phyloP scores from a whole-genome alignment of 75 land plant species.

The Pinus albicaulis region DNA sequence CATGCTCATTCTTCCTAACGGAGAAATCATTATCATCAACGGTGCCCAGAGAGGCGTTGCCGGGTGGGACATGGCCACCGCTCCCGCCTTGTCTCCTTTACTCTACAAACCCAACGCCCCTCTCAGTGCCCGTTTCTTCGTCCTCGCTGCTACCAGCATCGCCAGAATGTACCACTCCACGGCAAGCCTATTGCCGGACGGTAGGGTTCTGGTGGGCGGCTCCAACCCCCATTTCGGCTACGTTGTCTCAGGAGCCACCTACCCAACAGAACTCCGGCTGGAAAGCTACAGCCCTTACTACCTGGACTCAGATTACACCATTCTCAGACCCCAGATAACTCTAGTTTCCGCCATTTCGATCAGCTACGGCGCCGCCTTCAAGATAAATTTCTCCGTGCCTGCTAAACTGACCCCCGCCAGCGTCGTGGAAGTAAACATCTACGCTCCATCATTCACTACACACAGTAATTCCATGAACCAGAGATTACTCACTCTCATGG shows the following conservation, averaged over 20 bases:
- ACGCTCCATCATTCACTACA: slow-evolving; percentile 55
- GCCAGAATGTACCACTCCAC: slow-evolving; percentile 71
- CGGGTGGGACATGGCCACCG: slow-evolving; percentile 52
- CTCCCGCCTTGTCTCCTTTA: slow-evolving; percentile 50
- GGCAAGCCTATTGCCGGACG: slow-evolving; percentile 48
- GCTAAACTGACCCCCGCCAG: neutral
- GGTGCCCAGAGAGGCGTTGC: slow-evolving; percentile 56
- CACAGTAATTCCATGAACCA: slow-evolving; percentile 60
- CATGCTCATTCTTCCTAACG: slow-evolving; percentile 64
- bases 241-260: slow-evolving; percentile 29
- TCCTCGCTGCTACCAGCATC: slow-evolving; percentile 16
- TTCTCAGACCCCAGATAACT: slow-evolving; percentile 10
- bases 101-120: slow-evolving; percentile 24
- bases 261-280: slow-evolving; percentile 62
- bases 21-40: slow-evolving; percentile 67
- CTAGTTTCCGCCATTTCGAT: slow-evolving; percentile 5
- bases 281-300: slow-evolving; percentile 45
- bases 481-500: slow-evolving; percentile 50
- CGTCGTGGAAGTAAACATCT: slow-evolving; percentile 9
- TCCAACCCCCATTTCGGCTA: slow-evolving; percentile 56
- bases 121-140: slow-evolving; percentile 17
- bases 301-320: neutral
- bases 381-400: slow-evolving; percentile 13
- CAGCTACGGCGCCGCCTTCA: slow-evolving; percentile 19
- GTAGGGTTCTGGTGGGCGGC: slow-evolving; percentile 57